A percentile compares a stretch with the other conserved stretches of the same genome.
Evolutionary conservation across 495 filamentous ascomycete species (phyloP).

Genomic region (Talaromyces proteolyticus): DNA sequence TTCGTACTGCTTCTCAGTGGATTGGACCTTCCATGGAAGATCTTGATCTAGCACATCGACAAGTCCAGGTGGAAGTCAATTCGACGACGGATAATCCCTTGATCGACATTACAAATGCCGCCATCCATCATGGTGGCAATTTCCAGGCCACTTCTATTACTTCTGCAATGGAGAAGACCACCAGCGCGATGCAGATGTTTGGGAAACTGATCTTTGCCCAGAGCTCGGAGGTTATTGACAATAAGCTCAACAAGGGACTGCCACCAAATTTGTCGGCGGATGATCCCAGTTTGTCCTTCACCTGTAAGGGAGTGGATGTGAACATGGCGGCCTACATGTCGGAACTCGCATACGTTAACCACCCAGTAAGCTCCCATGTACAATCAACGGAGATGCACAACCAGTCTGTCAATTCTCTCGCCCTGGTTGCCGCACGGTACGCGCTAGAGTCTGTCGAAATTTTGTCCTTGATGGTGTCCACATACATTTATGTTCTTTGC

Average conservation of each 20-base stretch:
- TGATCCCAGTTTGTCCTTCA: constrained; percentile 45
- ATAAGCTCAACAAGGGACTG: constrained; percentile 44
- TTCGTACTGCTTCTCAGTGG: constrained; percentile 58
- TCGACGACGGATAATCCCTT: constrained; percentile 60
- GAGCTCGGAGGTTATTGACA: constrained; percentile 51
- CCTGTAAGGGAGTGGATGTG: constrained; percentile 53
- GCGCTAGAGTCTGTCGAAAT: constrained; percentile 48
- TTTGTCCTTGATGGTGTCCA: constrained; percentile 42
- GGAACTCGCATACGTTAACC: constrained; percentile 48
- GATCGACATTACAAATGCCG: constrained; percentile 25
- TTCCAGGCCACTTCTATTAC: constrained; percentile 55
- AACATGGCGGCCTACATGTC: constrained; percentile 54
- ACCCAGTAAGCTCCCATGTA: constrained; percentile 50
- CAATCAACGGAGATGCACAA: constrained; percentile 57
- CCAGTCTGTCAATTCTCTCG: constrained; percentile 56
- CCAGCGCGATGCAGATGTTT: constrained; percentile 43
- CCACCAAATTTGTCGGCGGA: constrained; percentile 51
- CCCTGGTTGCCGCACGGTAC: constrained; percentile 49
- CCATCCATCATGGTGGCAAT: constrained; percentile 44
- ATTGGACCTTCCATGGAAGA: constrained; percentile 57
- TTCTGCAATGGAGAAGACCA: constrained; percentile 58
- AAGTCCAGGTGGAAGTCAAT: constrained; percentile 53
- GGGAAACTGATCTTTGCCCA: constrained; percentile 54
- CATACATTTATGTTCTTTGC: constrained; percentile 44
- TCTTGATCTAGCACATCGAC: constrained; percentile 44